A percentile compares a stretch with the other conserved stretches of the same genome.
phyloP scores from a whole-genome alignment of 768 basidiomycete species.

The Coprinellus aureogranulatus region DNA sequence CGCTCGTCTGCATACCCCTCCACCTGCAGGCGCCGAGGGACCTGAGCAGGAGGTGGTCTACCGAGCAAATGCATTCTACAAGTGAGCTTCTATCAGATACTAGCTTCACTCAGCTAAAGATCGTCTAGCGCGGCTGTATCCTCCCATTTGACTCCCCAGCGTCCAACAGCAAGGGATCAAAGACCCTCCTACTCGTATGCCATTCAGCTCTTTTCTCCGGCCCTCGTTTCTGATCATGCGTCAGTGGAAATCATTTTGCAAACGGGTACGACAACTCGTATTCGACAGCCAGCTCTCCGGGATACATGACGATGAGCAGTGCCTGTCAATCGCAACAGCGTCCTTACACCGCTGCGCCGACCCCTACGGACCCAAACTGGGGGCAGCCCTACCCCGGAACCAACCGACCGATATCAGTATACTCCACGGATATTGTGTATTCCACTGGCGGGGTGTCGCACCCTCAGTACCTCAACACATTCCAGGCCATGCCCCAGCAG shows the following conservation, averaged over 20 bases:
- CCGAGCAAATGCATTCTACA: slow-evolving; percentile 50
- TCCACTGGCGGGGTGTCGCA: slow-evolving; percentile 3
- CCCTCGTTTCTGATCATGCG: no score
- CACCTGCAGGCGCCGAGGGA: not conserved
- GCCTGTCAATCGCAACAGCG: not conserved
- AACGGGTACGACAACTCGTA: no score
- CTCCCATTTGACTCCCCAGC: not conserved
- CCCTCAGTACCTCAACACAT: not conserved
- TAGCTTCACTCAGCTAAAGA: not conserved
- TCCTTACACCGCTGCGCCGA: not conserved
- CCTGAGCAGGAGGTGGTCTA: not conserved
- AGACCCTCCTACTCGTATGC: not conserved
- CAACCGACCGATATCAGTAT: not conserved
- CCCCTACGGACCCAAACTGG: slow-evolving; percentile 9
- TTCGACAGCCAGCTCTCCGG: no score
- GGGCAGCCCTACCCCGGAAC: slow-evolving; percentile 1
- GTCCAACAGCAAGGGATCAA: not conserved
- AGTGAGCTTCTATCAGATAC: slow-evolving; percentile 33
- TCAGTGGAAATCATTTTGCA: no score
- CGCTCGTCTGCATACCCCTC: not conserved
- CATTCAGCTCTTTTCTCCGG: no score
- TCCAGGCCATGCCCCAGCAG: not conserved
- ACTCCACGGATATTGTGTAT: slow-evolving; percentile 4
- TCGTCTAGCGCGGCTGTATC: slow-evolving; percentile 2
- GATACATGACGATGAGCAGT: no score